Evolutionary conservation across 495 filamentous ascomycete species (phyloP), one percentile per base, ranked within the genome.

Genomic region (Neurospora discreta): DNA sequence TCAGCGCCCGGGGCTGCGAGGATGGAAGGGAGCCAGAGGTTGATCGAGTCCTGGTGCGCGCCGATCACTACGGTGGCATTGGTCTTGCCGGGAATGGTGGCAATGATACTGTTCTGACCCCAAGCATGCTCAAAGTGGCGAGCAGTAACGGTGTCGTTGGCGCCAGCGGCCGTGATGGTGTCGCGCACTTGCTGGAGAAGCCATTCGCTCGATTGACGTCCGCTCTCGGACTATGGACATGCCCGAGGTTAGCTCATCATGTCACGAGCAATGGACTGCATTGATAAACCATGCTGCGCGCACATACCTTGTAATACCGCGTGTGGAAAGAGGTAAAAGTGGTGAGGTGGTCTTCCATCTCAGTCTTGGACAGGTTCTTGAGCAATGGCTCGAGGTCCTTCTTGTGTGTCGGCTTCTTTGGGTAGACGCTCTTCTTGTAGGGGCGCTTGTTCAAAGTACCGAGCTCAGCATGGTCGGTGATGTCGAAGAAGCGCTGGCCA

Each of bases 401-500:
- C 73, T 91, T 87, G 71, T 91, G 86, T 11, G 84, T 81, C 67
- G 90, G 87, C 76, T 92, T 88, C 39, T 80, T 78, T 0, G 95
- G 95, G 78, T 91, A 98, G 44, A 79, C 79, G 68, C 87, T 81
- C 43, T 68, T 70, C 58, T 73, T 73, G 73, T 83, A 73, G 81
- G 82, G 71, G 76, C 82, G 77, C 79, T 82, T 36, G 71, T 73
- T 30, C 80, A 78, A 73, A 7, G 80, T 69, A 43, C 88, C 90
- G 65, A 92, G 85, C 65, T 90, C 84, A 42, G 81, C 80, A 42
- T 87, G 83, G 74, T 92, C 87, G 70, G 95, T 97, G 75, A 99
- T 92, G 81, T 99, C 95, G 85, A 99, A 97, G 84, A 99, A 99
- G 75, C 90, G 93, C 60, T 89, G 83, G 68, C 93, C 93, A 75